Evolutionary conservation across 2,329 filamentous ascomycete species (phyloP).

Genomic region (Cladophialophora immunda): DNA sequence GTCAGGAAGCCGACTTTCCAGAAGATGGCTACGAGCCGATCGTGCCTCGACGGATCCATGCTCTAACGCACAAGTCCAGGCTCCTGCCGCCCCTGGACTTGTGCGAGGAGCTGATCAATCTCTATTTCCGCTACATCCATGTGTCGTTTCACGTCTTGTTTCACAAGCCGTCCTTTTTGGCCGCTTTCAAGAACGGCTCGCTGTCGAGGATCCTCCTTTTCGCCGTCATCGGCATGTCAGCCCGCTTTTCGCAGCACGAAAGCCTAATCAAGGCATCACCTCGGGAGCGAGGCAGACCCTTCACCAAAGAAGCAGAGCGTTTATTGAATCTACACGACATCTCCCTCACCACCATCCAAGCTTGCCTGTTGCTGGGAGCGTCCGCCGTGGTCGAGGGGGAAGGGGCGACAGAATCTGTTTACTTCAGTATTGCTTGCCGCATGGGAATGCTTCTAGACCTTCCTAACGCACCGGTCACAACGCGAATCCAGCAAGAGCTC

Average conservation of each 20-base stretch:
- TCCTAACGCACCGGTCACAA: slow-evolving; percentile 43
- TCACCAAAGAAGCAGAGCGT: slow-evolving; percentile 33
- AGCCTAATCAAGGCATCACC: slow-evolving; percentile 28
- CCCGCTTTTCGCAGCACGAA: slow-evolving; percentile 32
- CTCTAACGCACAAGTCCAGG: slow-evolving; percentile 20
- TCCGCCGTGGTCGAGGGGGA: slow-evolving; percentile 45
- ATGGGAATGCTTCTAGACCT: slow-evolving; percentile 50
- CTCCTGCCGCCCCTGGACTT: slow-evolving; percentile 26
- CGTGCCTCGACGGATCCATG: slow-evolving; percentile 17
- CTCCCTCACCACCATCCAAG: slow-evolving; percentile 52
- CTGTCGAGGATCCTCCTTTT: slow-evolving; percentile 28
- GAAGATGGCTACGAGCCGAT: slow-evolving; percentile 16
- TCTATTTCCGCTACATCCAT: slow-evolving; percentile 39
- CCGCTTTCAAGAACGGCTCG: slow-evolving; percentile 27
- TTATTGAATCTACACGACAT: slow-evolving; percentile 49
- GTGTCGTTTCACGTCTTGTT: slow-evolving; percentile 38
- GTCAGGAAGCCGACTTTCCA: background rate
- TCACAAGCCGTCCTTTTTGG: slow-evolving; percentile 34
- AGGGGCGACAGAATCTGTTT: slow-evolving; percentile 50
- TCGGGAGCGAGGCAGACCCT: slow-evolving; percentile 30
- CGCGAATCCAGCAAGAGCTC: slow-evolving; percentile 47
- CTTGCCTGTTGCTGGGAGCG: slow-evolving; percentile 51
- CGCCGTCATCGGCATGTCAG: slow-evolving; percentile 29
- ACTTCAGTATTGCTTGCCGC: slow-evolving; percentile 50
- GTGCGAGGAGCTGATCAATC: slow-evolving; percentile 36